Evolutionary conservation across 371 early-diverging fungal genomes (phyloP), one percentile per base, ranked within the genome.

Genomic region (Choanephora cucurbitarum): DNA sequence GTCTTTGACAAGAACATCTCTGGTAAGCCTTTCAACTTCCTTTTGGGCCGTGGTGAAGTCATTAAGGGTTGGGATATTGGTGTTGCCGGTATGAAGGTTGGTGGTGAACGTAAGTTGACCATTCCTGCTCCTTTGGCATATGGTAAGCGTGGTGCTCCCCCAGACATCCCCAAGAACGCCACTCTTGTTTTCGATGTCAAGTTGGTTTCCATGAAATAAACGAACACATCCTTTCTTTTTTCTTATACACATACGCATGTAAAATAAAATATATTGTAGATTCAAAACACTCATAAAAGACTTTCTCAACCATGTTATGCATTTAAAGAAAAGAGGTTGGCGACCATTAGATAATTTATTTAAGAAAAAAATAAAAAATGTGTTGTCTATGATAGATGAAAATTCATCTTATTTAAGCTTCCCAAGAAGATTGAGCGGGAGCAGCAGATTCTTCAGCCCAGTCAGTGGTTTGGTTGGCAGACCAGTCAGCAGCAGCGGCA

Each of bases 11-110:
- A 88, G 70, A 96, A 95, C 80, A 84, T 85, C 48, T 84, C 82
- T 59, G 97, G 97, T 37, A 86, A 86, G 70, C 95, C 97, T 6
- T 96, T 98, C 79, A 71, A 52, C 62, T 97, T 97, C 82, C 78
- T 77, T 15, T 81, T 98, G 37, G 97, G 96, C 11, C 77, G 73
- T 23, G 93, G 94, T 57, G 92, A 96, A 71, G 98, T 98, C 41
- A 98, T 98, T 73, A 86, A 89, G 73, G 98, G 96, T 28, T 95
- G 95, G 96, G 96, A 96, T 66, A 49, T 82, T 19, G 96, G 97
- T 53, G 75, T 96, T 53, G 70, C 69, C 39, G 96, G 96, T 34
- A 96, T 98, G 97, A 85, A 89, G 75, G 78, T 90, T 49, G 94
- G 94, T 52, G 96, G 95, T 54, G 88, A 91, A 58, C 89, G 97